Evolutionary conservation across 768 basidiomycete genomes (phyloP).

Genomic region (Glaciozyma antarctica): DNA sequence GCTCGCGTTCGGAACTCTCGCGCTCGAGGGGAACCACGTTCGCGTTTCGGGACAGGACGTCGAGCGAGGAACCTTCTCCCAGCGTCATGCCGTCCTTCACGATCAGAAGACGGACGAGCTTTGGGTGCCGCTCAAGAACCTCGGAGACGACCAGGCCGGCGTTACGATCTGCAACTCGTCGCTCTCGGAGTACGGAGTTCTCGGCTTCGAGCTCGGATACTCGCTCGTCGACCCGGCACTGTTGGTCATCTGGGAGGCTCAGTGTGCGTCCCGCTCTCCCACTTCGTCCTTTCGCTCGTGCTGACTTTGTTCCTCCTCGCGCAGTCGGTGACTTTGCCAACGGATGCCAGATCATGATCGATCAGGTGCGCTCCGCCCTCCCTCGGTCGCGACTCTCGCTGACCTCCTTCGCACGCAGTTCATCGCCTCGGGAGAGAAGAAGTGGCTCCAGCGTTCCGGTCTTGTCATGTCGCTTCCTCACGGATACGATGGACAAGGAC

Average conservation of each 20-base stretch:
- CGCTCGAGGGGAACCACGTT: slow-evolving; percentile 85
- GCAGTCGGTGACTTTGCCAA: slow-evolving; percentile 88
- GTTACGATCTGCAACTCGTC: slow-evolving; percentile 97
- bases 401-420: slow-evolving; percentile 53
- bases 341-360: slow-evolving; percentile 94
- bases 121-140: slow-evolving; percentile 79
- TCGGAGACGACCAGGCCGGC: slow-evolving; percentile 75
- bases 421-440: slow-evolving; percentile 91
- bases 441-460: slow-evolving; percentile 92
- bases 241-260: slow-evolving; percentile 95
- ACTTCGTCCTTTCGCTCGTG: background rate
- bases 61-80: slow-evolving; percentile 97
- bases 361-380: slow-evolving; percentile 38
- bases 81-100: slow-evolving; percentile 92
- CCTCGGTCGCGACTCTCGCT: background rate
- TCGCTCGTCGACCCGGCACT: slow-evolving; percentile 90
- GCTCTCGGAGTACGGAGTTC: slow-evolving; percentile 83
- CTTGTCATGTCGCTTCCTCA: slow-evolving; percentile 62
- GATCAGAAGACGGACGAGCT: slow-evolving; percentile 88
- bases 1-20: slow-evolving; percentile 86
- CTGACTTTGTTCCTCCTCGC: background rate
- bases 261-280: slow-evolving; percentile 44
- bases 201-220: slow-evolving; percentile 97
- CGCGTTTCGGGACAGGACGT: slow-evolving; percentile 96
- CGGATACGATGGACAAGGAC: slow-evolving; percentile 97